A percentile compares a stretch with the other conserved stretches of the same genome.
Conservation (phyloP, 129 eudicot genomes). For the Flaveria ramosissima region DNA sequence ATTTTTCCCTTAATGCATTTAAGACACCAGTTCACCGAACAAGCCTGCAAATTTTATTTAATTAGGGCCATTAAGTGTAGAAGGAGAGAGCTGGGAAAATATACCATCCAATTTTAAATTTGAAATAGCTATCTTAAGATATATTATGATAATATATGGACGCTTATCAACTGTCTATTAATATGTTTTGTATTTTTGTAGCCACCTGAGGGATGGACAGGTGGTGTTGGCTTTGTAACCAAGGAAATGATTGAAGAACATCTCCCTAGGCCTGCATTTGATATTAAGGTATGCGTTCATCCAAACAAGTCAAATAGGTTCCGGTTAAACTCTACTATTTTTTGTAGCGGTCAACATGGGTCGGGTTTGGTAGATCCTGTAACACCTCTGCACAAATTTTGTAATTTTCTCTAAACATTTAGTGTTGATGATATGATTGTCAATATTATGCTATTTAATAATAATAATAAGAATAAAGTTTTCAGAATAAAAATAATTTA, state of each 20-base stretch:
- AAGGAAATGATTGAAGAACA: conserved; percentile 55
- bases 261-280: conserved; percentile 49
- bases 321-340: background rate
- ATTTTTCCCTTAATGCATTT: background rate
- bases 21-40: background rate
- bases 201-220: conserved; percentile 61
- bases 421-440: background rate
- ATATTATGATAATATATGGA: background rate
- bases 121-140: background rate
- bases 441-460: background rate
- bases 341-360: background rate
- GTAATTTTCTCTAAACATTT: background rate
- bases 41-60: background rate
- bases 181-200: conserved; percentile 25
- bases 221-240: conserved; percentile 52
- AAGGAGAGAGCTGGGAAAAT: background rate
- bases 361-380: background rate
- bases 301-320: background rate
- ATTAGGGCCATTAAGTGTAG: background rate
- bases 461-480: background rate
- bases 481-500: background rate
- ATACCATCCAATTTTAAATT: no score
- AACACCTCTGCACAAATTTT: background rate
- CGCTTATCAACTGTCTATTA: background rate
- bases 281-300: conserved; percentile 41